Evolutionary conservation across 2,329 filamentous ascomycete genomes (phyloP), one percentile per base, ranked within the genome.

Genomic region (Pyrenophora teres): DNA sequence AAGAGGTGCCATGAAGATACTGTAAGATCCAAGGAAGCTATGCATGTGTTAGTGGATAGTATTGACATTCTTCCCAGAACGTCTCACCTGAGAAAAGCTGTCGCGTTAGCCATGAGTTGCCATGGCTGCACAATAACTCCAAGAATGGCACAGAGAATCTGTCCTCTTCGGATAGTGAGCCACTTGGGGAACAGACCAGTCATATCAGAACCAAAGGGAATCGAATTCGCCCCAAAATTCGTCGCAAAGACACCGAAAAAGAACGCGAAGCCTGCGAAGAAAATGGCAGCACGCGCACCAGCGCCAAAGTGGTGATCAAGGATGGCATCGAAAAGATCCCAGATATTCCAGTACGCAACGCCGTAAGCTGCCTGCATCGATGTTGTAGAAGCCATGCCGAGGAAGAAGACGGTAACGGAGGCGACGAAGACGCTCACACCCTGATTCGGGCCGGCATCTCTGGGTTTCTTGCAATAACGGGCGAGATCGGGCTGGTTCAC

Each of bases 241-340:
- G 76, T 79, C 35, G 71, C 74, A 21, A 80, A 71, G 6, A 74
- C 74, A 13, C 74, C 74, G 8, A 77, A 69, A n/a, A 66, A 63
- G 52, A 71, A 71, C 4, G 69, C 67, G 1, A 75, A 46, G 2
- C 66, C 62, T 2, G 69, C 72, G 39, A 78, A 70, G 57, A 78
- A 77, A 32, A 78, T 64, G 2, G 69, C 69, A 7, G 74, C 72
- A 4, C 76, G 70, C 4, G 74, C 70, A 4, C 63, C 67, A 0
- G 76, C 66, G 1, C 63, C 63, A 65, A 73, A 78, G 57, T 73
- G 74, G 21, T 69, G 66, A 15, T 73, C 71, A 5, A 78, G 67
- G 6, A 79, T 74, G 71, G 68, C 35, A 71, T 74, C 63, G 45
- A 74, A 74, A n/a, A 78, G 68, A 56, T 78, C 76, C 76, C 76